These are phyloP conservation scores for Lathyrus tuberosus DNA, from an alignment of 306 rosid genomes.

Conservation along the genomic window DNA sequence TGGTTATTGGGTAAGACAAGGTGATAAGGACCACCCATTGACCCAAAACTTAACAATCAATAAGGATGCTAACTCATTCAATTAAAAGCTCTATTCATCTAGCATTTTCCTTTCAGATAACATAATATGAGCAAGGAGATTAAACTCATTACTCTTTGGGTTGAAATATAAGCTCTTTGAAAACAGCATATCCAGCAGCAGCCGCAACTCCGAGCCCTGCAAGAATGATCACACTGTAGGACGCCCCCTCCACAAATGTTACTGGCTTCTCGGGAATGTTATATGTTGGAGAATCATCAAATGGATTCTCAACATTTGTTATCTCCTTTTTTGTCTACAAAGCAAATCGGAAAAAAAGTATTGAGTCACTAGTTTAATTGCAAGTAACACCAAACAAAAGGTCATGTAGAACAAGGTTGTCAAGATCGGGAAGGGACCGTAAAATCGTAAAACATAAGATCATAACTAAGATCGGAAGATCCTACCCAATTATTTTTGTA, in stretches of 20 bases:
- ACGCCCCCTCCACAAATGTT: slow-evolving; percentile 83
- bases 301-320: slow-evolving; percentile 82
- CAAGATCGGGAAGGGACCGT: no score
- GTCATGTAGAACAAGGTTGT: no score
- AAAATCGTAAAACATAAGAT: no score
- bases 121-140: slow-evolving; percentile 1
- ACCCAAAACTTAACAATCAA: slow-evolving; percentile 20
- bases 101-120: slow-evolving; percentile 8
- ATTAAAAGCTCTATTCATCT: not conserved
- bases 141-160: slow-evolving; percentile 79
- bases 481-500: no score
- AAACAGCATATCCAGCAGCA: slow-evolving; percentile 90
- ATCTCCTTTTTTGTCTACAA: slow-evolving; percentile 79
- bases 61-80: slow-evolving; percentile 1
- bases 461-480: no score
- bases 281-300: slow-evolving; percentile 81
- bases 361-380: not conserved
- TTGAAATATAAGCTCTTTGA: slow-evolving; percentile 90
- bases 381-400: not conserved
- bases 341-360: not conserved
- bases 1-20: not conserved
- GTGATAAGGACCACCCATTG: not conserved
- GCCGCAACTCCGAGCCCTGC: slow-evolving; percentile 84
- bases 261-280: slow-evolving; percentile 94
- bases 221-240: slow-evolving; percentile 79